Base-by-base conservation (phyloP, 192 early-diverging fungal genomes). In the Podila epigama region DNA sequence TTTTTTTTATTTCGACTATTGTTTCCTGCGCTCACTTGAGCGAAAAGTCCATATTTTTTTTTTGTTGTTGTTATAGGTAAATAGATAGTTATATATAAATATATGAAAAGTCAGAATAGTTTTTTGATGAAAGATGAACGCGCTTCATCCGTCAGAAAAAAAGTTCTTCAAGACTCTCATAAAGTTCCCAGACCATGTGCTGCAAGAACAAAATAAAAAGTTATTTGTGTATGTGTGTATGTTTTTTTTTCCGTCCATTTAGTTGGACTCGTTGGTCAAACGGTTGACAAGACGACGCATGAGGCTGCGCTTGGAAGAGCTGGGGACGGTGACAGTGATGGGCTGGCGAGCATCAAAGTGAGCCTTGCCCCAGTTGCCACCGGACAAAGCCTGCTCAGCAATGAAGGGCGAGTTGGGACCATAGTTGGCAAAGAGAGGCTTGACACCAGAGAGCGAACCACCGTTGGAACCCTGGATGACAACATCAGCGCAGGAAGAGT, bases 381-480 rank as follows among this genome's bases (percentile, higher is more conserved):
- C 28, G 5, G 71, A 58, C 31, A 75, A 35, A 15, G 59, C 51
- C 11, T 27, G 2, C 22, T 75, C 71, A 20, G 60, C 32, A 20
- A 75, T 66, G 34, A 75, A 75, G 2, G 65, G 59, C 0, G 71
- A 62, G 64, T 36, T 63, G 55, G 72, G 72, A n/a, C 72, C 72
- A 63, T 67, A 75, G 55, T 67, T 77, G 36, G 73, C 73, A 59
- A 77, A 57, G 32, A 77, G 36, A 20, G 73, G 73, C 4, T 40
- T 59, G 36, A 77, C 60, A 64, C 73, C 73, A 10, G 66, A 68
- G 54, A 75, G 37, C n/a, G 72, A 62, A 9, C 72, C 72, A 20
- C 72, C 72, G 54, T 75, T 75, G 58, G 59, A 42, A 13, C 72
- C 72, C 18, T 67, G 53, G 48, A 75, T 68, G 29, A 68, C 60